Base-by-base conservation (phyloP, 768 basidiomycete species). In the Suillus subluteus region DNA sequence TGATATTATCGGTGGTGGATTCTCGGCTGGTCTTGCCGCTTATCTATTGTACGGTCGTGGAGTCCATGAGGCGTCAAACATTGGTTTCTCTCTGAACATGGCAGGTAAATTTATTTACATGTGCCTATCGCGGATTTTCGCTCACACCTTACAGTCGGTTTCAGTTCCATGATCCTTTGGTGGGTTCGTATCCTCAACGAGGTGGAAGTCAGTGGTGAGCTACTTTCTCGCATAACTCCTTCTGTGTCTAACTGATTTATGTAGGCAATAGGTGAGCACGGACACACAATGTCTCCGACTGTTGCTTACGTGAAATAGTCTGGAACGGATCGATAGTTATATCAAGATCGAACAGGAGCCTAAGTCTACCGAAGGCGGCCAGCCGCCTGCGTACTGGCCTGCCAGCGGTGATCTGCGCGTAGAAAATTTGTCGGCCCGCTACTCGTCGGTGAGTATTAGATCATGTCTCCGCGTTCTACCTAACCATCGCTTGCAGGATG, bases 361-460 rank as follows among this genome's bases (percentile, higher is more conserved):
- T 0, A 76, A 79, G 62, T 68, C 81, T 0, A 79, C 78, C 0
- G 67, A 75, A 35, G 67, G 76, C 7, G 82, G 83, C 3, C 72
- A 81, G n/a, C 88, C 88, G 4, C 87, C 88, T 6, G 88, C 88
- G 0, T 84, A 87, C 65, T 90, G 88, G 88, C 88, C 88, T 5
- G 79, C 87, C 1, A 84, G 83, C 37, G 88, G 88, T 1, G 76
- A 80, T 15, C 76, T 89, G n/a, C 70, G 75, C 4, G 83, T 87
- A 2, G 83, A 88, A 66, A 80, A 83, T 40, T 75, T 89, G 5
- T 83, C 80, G 15, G 88, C 88, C 0, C 75, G 79, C 50, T 86
- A 86, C 67, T 82, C 82, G 30, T 46, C 63, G 3, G 80, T 80
- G 67, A 32, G 74, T 54, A 35, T 40, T 43, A 38, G 12, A 23